Evolutionary conservation across 805 yeast species (phyloP).

Genomic region (Monosporozyma siamensis): DNA sequence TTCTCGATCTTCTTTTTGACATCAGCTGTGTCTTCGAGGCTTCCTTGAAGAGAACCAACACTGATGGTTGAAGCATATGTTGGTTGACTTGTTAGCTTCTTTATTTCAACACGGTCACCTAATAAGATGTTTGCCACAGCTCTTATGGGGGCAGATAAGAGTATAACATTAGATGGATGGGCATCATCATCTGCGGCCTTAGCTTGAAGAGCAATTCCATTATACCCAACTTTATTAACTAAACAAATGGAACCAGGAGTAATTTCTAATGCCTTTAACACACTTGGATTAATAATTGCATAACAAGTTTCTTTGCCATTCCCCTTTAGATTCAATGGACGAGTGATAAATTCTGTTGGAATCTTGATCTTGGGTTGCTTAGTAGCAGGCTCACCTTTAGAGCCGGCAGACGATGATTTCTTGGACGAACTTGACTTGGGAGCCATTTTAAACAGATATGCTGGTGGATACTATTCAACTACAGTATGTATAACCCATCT

Average conservation of each 20-base stretch:
- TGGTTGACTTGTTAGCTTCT: slow-evolving; percentile 43
- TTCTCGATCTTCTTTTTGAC: slow-evolving; percentile 33
- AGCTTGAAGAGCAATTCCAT: slow-evolving; percentile 39
- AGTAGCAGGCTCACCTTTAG: slow-evolving; percentile 10
- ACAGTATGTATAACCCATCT: too few relatives aligned
- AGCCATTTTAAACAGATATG: slow-evolving; percentile 14
- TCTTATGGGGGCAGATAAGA: slow-evolving; percentile 41
- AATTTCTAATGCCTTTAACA: slow-evolving; percentile 40
- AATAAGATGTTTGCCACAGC: slow-evolving; percentile 35
- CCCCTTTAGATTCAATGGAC: slow-evolving; percentile 27
- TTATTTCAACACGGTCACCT: slow-evolving; percentile 45
- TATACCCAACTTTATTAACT: slow-evolving; percentile 37
- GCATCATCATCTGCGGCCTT: slow-evolving; percentile 30
- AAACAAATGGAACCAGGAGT: slow-evolving; percentile 38
- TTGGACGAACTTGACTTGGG: slow-evolving; percentile 23
- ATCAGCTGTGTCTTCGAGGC: slow-evolving; percentile 12
- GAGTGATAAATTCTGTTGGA: slow-evolving; percentile 33
- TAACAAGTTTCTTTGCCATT: slow-evolving; percentile 30
- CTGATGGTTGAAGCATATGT: slow-evolving; percentile 32
- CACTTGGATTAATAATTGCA: slow-evolving; percentile 35
- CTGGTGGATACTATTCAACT: not conserved
- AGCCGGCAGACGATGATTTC: slow-evolving; percentile 19
- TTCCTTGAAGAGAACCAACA: slow-evolving; percentile 26
- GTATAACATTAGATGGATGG: slow-evolving; percentile 33
- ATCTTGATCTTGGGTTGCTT: slow-evolving; percentile 28